Evolutionary conservation across 2,329 filamentous ascomycete species (phyloP).

Genomic region (Penicillium carneum): DNA sequence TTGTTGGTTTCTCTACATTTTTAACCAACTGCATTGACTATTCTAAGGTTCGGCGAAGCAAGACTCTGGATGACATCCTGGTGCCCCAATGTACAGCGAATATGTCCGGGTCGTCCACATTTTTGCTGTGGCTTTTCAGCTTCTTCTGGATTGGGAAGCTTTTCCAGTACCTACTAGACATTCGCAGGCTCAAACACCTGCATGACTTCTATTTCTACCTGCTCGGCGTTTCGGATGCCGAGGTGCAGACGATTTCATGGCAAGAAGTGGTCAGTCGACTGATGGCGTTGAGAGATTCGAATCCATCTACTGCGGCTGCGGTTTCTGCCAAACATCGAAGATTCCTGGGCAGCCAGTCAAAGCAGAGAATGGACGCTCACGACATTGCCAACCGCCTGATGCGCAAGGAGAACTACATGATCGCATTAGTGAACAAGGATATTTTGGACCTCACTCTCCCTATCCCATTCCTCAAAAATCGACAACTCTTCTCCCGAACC

Average conservation of each 20-base stretch:
- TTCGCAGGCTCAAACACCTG: conserved; percentile 75
- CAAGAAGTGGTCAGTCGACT: conserved; percentile 85
- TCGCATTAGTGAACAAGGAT: conserved; percentile 97
- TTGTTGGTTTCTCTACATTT: conserved; percentile 82
- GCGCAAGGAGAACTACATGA: conserved; percentile 95
- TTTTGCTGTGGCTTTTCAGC: conserved; percentile 82
- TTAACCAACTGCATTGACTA: conserved; percentile 88
- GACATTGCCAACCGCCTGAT: conserved; percentile 97
- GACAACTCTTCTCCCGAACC: conserved; percentile 85
- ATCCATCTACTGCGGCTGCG: conserved; percentile 77
- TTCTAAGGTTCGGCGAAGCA: conserved; percentile 70
- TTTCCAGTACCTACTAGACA: conserved; percentile 75
- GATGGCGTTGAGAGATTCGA: conserved; percentile 82
- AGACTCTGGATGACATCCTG: conserved; percentile 66
- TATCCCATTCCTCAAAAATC: conserved; percentile 78
- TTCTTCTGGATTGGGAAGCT: conserved; percentile 85
- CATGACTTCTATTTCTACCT: conserved; percentile 86
- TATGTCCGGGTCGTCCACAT: conserved; percentile 78
- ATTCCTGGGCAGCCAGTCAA: conserved; percentile 81
- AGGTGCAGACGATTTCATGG: conserved; percentile 95
- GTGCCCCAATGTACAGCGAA: conserved; percentile 76
- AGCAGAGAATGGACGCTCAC: conserved; percentile 92
- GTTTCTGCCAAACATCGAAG: conserved; percentile 66
- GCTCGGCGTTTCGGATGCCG: conserved; percentile 80
- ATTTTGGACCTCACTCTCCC: conserved; percentile 85